Percentiles rank a stretch among this genome's conserved stretches.
Evolutionary conservation across 768 basidiomycete genomes (phyloP).

Genomic region (Lyophyllum shimeji): DNA sequence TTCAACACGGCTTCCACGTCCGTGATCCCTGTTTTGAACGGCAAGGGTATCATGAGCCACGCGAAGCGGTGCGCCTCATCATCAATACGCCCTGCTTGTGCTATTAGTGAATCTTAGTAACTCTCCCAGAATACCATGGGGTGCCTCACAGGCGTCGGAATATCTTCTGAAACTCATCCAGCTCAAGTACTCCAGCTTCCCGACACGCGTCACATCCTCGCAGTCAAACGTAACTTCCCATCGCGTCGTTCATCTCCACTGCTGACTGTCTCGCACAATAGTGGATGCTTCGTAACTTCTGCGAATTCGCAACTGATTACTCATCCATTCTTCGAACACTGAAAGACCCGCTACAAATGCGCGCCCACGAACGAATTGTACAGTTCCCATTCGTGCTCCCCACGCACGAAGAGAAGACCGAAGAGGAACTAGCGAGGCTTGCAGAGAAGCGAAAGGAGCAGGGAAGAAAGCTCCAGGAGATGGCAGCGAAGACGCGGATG

Average conservation of each 20-base stretch:
- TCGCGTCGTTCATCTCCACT: background rate
- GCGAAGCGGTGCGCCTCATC: constrained; percentile 67
- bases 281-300: constrained; percentile 92
- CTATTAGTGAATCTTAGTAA: background rate
- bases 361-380: constrained; percentile 65
- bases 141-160: constrained; percentile 85
- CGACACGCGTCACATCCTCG: constrained; percentile 71
- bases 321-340: constrained; percentile 61
- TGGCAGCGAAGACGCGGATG: constrained; percentile 78
- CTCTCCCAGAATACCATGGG: constrained; percentile 83
- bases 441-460: constrained; percentile 84
- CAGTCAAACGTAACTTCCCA: constrained; percentile 69
- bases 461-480: constrained; percentile 85
- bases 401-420: constrained; percentile 79
- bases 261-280: constrained; percentile 26
- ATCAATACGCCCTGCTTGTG: background rate
- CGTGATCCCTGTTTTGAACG: constrained; percentile 82
- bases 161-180: constrained; percentile 92
- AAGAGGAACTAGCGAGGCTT: constrained; percentile 80
- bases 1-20: constrained; percentile 92
- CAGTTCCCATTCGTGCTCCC: constrained; percentile 83
- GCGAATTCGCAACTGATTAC: constrained; percentile 83
- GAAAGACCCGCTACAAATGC: constrained; percentile 64
- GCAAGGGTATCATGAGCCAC: constrained; percentile 80
- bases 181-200: constrained; percentile 93